Conservation (phyloP, 306 rosid species). For the Oxytropis ochrocephala region DNA sequence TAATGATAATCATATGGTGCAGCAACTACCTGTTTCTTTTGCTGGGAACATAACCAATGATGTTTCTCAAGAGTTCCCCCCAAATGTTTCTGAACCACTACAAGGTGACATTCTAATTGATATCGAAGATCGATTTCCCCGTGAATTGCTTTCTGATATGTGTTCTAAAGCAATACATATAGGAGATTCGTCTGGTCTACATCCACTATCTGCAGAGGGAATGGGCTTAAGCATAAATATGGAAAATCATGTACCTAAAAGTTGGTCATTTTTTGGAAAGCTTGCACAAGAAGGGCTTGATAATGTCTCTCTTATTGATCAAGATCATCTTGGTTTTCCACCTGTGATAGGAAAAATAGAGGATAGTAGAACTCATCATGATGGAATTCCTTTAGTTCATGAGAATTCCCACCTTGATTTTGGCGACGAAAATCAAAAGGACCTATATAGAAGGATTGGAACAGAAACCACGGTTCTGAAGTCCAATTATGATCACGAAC, state of each 20-base stretch:
- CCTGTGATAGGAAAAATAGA: slow-evolving; percentile 33
- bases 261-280: slow-evolving; percentile 71
- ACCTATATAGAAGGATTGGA: slow-evolving; percentile 33
- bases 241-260: slow-evolving; percentile 71
- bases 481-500: slow-evolving; percentile 39
- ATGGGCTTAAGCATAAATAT: slow-evolving; percentile 64
- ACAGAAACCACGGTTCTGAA: slow-evolving; percentile 23
- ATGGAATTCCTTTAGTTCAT: slow-evolving; percentile 30
- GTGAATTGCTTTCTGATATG: slow-evolving; percentile 70
- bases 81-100: slow-evolving; percentile 34
- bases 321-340: slow-evolving; percentile 65
- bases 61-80: slow-evolving; percentile 37
- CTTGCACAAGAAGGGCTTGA: slow-evolving; percentile 62
- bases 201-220: slow-evolving; percentile 48
- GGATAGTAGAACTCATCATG: slow-evolving; percentile 28
- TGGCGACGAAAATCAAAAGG: slow-evolving; percentile 44
- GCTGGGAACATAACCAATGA: slow-evolving; percentile 28
- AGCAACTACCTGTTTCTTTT: slow-evolving; percentile 31
- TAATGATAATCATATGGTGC: slow-evolving; percentile 24
- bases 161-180: slow-evolving; percentile 74
- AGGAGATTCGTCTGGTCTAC: slow-evolving; percentile 36
- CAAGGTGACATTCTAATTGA: slow-evolving; percentile 74
- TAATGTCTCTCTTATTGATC: slow-evolving; percentile 69
- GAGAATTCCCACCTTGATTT: slow-evolving; percentile 41
- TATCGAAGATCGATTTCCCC: slow-evolving; percentile 80